Evolutionary conservation across 345 rosid species (phyloP), one percentile per base, ranked within the genome.

Genomic region (Gossypium bickii): DNA sequence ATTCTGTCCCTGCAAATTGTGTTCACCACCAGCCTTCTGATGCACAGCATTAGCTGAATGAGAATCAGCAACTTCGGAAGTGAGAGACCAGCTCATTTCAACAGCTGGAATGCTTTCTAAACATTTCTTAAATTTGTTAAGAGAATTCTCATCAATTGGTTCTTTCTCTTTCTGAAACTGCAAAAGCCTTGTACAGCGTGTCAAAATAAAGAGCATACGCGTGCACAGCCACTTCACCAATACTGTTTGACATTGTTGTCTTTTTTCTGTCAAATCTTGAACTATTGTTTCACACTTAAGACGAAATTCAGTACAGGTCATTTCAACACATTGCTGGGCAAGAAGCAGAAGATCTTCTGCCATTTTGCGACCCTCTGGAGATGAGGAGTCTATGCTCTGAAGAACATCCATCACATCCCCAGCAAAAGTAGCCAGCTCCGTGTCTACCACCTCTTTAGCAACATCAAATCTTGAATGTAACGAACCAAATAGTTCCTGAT

Each of bases 101-200:
- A 91, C 83, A 44, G 90, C 88, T 71, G 97, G 97, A 68, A 91
- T 82, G 27, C 91, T 86, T 52, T 91, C 97, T 76, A 91, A 79
- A 76, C 97, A 91, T 81, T 87, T 86, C 87, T 80, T 91, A 77
- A 91, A 86, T 70, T 83, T 89, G 9, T 78, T 82, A 80, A 91
- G 77, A 74, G 94, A 88, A 34, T 82, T 83, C 81, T 88, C 89
- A 73, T 88, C 89, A 76, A 88, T 88, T 1, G 91, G 89, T 80
- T 87, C 86, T 24, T 82, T 81, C 74, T 86, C 97, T 74, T 91
- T 91, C 84, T 88, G 92, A 79, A 87, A 89, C 82, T 86, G 86
- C 76, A 91, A 80, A 68, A 89, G 80, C 77, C 97, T 89, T 58
- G 97, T 91, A 85, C 91, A 89, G 67, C 91, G 90, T 51, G 92